Conservation (phyloP, 257 asterid species). For the Gentiana macrophylla region DNA sequence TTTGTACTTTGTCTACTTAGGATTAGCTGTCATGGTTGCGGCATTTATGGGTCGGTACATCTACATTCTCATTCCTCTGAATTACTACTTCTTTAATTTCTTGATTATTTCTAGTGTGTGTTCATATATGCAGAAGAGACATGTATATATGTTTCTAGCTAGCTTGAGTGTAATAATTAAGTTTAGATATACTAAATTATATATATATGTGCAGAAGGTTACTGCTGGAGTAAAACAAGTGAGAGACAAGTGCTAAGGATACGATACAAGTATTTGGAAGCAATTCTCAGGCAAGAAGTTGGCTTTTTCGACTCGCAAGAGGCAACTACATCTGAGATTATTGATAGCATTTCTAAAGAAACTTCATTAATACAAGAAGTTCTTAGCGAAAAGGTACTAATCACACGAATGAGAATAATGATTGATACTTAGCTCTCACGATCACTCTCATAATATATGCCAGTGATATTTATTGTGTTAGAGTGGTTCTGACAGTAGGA, state of each 20-base stretch:
- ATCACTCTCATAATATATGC: not conserved
- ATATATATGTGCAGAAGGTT: conserved; percentile 47
- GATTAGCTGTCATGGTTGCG: conserved; percentile 57
- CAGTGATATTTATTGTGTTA: no score
- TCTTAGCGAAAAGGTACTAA: conserved; percentile 73
- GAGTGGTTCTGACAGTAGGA: no score
- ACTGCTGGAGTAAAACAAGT: conserved; percentile 89
- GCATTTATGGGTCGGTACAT: conserved; percentile 62
- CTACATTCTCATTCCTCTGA: conserved; percentile 9
- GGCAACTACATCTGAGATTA: conserved; percentile 74
- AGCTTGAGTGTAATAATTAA: not conserved
- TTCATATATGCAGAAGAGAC: not conserved
- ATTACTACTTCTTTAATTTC: not conserved
- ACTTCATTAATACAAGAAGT: conserved; percentile 76
- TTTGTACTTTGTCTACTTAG: conserved; percentile 72
- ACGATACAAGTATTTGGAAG: conserved; percentile 75
- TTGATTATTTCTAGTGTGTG: not conserved
- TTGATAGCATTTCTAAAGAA: conserved; percentile 68
- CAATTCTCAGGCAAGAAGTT: conserved; percentile 75
- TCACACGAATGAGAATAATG: not conserved
- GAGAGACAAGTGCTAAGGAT: conserved; percentile 60
- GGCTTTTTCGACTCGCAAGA: conserved; percentile 88
- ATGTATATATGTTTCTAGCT: no score
- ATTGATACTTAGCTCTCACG: not conserved
- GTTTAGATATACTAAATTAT: not conserved